phyloP scores from a whole-genome alignment of 2,329 filamentous ascomycete genomes.

The Penicillium sp. region DNA sequence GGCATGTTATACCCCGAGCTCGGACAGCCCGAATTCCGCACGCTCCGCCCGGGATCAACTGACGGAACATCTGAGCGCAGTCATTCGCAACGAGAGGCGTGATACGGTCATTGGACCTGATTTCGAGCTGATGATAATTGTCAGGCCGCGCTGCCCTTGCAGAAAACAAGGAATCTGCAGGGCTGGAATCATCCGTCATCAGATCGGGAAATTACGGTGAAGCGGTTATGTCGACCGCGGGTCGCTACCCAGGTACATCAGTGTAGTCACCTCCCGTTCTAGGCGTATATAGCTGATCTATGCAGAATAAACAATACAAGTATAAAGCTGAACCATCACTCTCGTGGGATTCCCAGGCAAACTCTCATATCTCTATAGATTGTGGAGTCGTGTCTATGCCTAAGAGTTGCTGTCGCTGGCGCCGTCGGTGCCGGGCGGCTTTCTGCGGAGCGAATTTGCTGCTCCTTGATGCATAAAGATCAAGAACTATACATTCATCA shows the following conservation, averaged over 20 bases:
- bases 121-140: conserved; percentile 1
- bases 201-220: background rate
- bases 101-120: conserved; percentile 18
- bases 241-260: no score
- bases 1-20: background rate
- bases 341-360: background rate
- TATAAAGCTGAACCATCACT: background rate
- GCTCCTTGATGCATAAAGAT: background rate
- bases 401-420: background rate
- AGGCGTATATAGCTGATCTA: background rate
- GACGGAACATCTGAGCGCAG: conserved; percentile 16
- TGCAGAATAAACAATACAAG: background rate
- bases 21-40: background rate
- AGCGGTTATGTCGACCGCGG: background rate
- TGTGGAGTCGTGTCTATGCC: background rate
- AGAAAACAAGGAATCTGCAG: background rate
- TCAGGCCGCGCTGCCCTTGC: background rate
- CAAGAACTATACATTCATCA: background rate
- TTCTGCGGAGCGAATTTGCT: background rate
- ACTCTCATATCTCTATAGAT: background rate
- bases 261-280: background rate
- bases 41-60: conserved; percentile 10
- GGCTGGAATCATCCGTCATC: no score
- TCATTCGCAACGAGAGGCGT: conserved; percentile 19
- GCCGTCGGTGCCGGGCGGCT: background rate